A percentile compares a stretch with the other conserved stretches of the same genome.
These are phyloP conservation scores for Usnea hakonensis DNA, from an alignment of 495 filamentous ascomycete species.

Conservation along the genomic window DNA sequence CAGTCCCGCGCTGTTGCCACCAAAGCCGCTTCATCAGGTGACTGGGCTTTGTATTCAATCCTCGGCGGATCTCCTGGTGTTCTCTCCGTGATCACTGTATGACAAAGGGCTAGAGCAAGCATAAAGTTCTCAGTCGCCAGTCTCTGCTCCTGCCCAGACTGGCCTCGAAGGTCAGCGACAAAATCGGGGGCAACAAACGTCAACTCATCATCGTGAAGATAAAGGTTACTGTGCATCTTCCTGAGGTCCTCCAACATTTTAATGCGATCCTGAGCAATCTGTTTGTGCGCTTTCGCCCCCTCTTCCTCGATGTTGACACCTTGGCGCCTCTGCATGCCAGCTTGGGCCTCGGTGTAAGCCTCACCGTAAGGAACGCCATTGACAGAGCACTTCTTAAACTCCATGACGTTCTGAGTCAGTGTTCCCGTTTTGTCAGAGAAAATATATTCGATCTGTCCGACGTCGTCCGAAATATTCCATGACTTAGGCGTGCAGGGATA, in stretches of 20 bases:
- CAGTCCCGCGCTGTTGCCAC: slow-evolving; percentile 92
- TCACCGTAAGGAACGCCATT: slow-evolving; percentile 94
- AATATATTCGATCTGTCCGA: slow-evolving; percentile 98
- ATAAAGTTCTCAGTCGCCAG: slow-evolving; percentile 81
- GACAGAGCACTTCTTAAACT: slow-evolving; percentile 96
- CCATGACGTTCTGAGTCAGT: slow-evolving; percentile 98
- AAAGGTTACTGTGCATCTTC: slow-evolving; percentile 78
- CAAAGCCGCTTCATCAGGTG: slow-evolving; percentile 91
- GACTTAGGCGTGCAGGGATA: slow-evolving; percentile 94
- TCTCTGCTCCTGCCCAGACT: slow-evolving; percentile 68
- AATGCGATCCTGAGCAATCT: slow-evolving; percentile 70
- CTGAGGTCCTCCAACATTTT: slow-evolving; percentile 67
- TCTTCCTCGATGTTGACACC: slow-evolving; percentile 81
- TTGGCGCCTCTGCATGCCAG: slow-evolving; percentile 86
- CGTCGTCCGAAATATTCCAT: slow-evolving; percentile 98
- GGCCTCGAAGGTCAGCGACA: slow-evolving; percentile 69
- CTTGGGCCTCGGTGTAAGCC: slow-evolving; percentile 93
- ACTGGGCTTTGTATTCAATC: slow-evolving; percentile 95
- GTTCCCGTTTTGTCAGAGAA: slow-evolving; percentile 99
- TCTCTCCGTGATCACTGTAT: slow-evolving; percentile 90
- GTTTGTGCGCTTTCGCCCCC: slow-evolving; percentile 58
- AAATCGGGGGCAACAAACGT: slow-evolving; percentile 91
- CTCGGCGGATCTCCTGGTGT: slow-evolving; percentile 79
- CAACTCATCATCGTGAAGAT: slow-evolving; percentile 77
- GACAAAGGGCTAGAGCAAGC: slow-evolving; percentile 88